A percentile compares a stretch with the other conserved stretches of the same genome.
Conservation (phyloP, 352 stramenopile genomes). For the Thalassiosira exigua region DNA sequence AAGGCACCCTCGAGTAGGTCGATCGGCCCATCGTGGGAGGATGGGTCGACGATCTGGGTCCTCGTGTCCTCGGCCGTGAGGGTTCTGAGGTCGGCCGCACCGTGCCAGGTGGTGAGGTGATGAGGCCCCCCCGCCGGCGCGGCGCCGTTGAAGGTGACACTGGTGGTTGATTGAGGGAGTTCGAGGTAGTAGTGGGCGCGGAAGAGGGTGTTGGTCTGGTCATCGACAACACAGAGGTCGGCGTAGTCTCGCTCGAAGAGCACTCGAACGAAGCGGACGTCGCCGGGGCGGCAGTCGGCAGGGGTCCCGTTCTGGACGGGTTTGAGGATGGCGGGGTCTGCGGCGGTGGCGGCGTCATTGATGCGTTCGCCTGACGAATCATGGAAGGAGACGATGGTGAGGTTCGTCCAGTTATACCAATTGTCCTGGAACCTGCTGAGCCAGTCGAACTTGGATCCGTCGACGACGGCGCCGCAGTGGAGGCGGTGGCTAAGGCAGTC, state of each 20-base stretch:
- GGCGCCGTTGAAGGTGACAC: not conserved
- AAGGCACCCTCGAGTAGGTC: not conserved
- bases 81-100: not conserved
- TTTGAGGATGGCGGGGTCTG: not conserved
- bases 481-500: not conserved
- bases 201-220: not conserved
- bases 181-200: slow-evolving; percentile 1
- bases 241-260: slow-evolving; percentile 6
- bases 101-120: not conserved
- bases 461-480: not conserved
- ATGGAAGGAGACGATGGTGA: slow-evolving; percentile 10
- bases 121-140: not conserved
- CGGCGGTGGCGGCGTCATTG: not conserved
- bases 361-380: not conserved
- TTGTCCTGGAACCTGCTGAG: not conserved
- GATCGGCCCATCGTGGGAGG: not conserved
- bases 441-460: slow-evolving; percentile 3
- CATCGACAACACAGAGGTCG: not conserved
- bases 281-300: not conserved
- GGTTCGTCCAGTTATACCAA: slow-evolving; percentile 4
- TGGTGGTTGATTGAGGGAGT: not conserved
- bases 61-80: not conserved
- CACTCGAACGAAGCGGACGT: slow-evolving; percentile 17
- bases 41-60: not conserved
- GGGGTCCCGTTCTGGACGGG: not conserved